Evolutionary conservation across 345 rosid genomes (phyloP), one percentile per base, ranked within the genome.

Genomic region (Turritis glabra): DNA sequence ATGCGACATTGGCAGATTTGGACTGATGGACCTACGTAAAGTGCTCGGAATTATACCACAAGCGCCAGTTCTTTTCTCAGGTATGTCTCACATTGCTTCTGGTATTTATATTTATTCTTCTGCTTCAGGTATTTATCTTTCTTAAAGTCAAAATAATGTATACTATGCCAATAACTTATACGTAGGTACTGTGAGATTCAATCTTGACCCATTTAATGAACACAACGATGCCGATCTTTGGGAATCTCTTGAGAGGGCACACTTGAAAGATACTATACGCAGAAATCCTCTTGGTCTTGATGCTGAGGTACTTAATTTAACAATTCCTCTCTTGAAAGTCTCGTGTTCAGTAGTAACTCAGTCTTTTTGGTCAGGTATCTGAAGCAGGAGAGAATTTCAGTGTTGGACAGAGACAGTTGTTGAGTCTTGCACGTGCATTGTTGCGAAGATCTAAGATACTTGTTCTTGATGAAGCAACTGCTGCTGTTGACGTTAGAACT

Each of bases 361-460:
- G 19, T n/a, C 5, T 47, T 30, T 29, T n/a, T 50, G 55, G 44
- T 25, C 54, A 94, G 97, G 97, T 95, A 67, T 84, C 94, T 0
- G 99, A 95, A 82, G 86, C 97, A 13, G 99, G 99, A 63, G 99
- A 95, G 76, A 95, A 95, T 76, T 95, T 95, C 70, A 95, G 99
- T 69, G 99, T 95, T 33, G 99, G 99, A 65, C 99, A 95, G 78
- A 85, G 99, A 82, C 99, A 95, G 77, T 76, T 95, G 66, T 67
- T 95, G 64, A 95, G 99, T 88, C 99, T 95, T 85, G 89, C 98
- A 47, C 97, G 99, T 53, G 99, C 99, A 12, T 75, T 95, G 74
- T 77, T 95, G 76, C 90, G 99, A 66, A 85, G 99, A 77, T 89
- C 99, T 22, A 95, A 95, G 89, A 95, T 95, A 80, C 97, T 95